Conservation (phyloP, 169 alveolate species). For the Cardiosporidium cionae region DNA sequence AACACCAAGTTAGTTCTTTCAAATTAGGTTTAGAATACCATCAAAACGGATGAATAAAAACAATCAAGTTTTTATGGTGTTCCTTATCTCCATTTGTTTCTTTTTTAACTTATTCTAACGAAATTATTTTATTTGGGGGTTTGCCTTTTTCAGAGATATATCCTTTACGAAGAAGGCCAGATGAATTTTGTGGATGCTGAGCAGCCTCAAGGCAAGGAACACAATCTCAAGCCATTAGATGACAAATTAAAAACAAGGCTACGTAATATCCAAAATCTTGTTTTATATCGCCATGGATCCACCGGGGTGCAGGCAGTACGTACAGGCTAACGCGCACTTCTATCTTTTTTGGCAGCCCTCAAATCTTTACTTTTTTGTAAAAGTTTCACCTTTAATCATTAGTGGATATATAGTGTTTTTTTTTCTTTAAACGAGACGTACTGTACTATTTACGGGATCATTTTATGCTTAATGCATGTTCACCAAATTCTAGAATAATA, state of each 20-base stretch:
- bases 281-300: conserved; percentile 52
- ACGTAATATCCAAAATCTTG: conserved; percentile 51
- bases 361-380: background rate
- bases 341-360: background rate
- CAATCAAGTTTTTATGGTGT: too few species aligned
- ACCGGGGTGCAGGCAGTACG: conserved; percentile 47
- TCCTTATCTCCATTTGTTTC: too few species aligned
- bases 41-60: too few species aligned
- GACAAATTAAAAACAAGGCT: conserved; percentile 40
- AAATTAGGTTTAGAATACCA: too few species aligned
- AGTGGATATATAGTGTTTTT: background rate
- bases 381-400: background rate
- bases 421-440: background rate
- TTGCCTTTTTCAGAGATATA: conserved; percentile 12
- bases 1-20: conserved; percentile 29
- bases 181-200: conserved; percentile 22
- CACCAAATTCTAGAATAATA: background rate
- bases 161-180: conserved; percentile 33
- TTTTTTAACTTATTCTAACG: too few species aligned
- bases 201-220: background rate
- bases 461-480: background rate
- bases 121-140: background rate
- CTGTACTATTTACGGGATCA: background rate
- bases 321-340: background rate
- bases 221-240: conserved; percentile 41